These are phyloP conservation scores for Calvatia gigantea DNA, from an alignment of 768 basidiomycete species.

Conservation along the genomic window DNA sequence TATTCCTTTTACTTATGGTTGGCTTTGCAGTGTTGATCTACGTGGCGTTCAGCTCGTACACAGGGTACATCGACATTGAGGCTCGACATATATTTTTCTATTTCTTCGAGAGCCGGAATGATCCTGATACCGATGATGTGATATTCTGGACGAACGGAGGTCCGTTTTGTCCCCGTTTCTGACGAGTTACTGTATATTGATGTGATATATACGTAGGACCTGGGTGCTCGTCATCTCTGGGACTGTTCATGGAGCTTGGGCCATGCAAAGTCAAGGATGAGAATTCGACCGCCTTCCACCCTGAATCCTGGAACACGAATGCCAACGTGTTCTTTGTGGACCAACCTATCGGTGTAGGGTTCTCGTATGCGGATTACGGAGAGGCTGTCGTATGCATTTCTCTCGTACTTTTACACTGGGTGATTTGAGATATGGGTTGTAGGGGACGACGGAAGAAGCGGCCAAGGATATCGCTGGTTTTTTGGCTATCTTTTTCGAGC, in stretches of 20 bases:
- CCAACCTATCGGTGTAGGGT: slow-evolving; percentile 59
- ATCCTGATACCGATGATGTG: slow-evolving; percentile 59
- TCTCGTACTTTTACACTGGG: no score
- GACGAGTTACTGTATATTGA: no score
- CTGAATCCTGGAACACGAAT: slow-evolving; percentile 64
- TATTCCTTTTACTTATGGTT: not conserved
- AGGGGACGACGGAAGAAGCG: slow-evolving; percentile 66
- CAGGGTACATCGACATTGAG: slow-evolving; percentile 66
- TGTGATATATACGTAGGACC: slow-evolving; percentile 1
- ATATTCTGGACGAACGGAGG: slow-evolving; percentile 57
- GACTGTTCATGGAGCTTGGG: slow-evolving; percentile 26
- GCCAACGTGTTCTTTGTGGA: slow-evolving; percentile 63
- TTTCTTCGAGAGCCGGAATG: slow-evolving; percentile 69
- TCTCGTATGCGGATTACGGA: slow-evolving; percentile 62
- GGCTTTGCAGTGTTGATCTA: not conserved
- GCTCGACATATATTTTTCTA: slow-evolving; percentile 69
- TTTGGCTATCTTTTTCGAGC: slow-evolving; percentile 69
- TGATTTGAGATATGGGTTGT: not conserved
- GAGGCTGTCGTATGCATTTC: slow-evolving; percentile 46
- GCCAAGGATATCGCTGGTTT: slow-evolving; percentile 71
- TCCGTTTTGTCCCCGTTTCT: slow-evolving; percentile 4
- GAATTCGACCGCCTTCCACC: slow-evolving; percentile 49
- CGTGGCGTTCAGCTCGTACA: slow-evolving; percentile 42
- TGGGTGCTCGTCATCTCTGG: slow-evolving; percentile 7
- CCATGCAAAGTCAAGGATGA: slow-evolving; percentile 60